Evolutionary conservation across 257 asterid genomes (phyloP), one percentile per base, ranked within the genome.

Genomic region (Solanum microdontum): DNA sequence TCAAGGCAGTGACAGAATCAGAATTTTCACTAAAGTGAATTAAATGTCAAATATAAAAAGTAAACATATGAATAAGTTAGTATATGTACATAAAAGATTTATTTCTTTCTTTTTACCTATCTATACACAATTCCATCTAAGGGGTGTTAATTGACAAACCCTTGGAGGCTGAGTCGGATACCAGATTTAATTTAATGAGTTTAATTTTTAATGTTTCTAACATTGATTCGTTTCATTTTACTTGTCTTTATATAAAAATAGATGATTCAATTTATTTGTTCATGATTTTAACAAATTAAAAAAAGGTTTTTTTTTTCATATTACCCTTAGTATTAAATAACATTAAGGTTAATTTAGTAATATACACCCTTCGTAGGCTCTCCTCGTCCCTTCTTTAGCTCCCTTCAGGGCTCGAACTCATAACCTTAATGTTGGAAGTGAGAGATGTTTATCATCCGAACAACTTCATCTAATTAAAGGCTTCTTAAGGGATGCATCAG

Each of bases 1-100:
- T 0, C 0, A 3, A 19, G 24, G 2, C 0, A 17, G 2, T 55
- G 64, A 55, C n/a, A 0, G 10, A 55, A 55, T 55, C 5, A 19
- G 0, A 55, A 55, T 7, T 7, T 55, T 55, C 11, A 55, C 60
- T 48, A 48, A 48, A 48, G 58, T 48, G 21, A 14, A 48, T 14
- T 0, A 48, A 48, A 48, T 48, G 21, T 48, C 2, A 58, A 19
- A 58, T 58, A 58, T 58, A 58, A 58, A 55, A 58, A 58, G 19
- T 58, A 58, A 19, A 19, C 4, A 58, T 58, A 19, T 0, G 24
- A 58, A 58, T 58, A 58, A 19, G 11, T 19, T 0, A 58, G 11
- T 58, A 19, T 58, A 48, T 14, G 21, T 2, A 48, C 60, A 5
- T 48, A 5, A 48, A 14, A 48, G 60, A 48, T 48, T 48, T 48